phyloP scores from a whole-genome alignment of 306 rosid species.

The Quercus wislizeni region DNA sequence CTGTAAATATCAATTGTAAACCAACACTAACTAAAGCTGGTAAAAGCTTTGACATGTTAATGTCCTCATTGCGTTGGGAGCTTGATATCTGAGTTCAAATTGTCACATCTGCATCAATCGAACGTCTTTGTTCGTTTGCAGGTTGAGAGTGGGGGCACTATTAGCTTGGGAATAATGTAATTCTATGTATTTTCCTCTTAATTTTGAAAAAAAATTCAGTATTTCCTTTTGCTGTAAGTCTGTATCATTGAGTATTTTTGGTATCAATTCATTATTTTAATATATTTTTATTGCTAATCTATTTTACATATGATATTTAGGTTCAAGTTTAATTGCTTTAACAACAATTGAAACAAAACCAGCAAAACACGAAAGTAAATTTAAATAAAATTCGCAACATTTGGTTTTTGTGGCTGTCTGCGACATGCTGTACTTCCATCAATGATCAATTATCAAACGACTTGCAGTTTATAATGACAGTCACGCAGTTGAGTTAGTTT shows the following conservation, averaged over 20 bases:
- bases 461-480: too few species aligned
- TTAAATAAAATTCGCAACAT: too few species aligned
- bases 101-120: neutral
- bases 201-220: neutral
- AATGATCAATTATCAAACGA: too few species aligned
- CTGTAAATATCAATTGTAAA: constrained; percentile 45
- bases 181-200: neutral
- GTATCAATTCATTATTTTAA: neutral
- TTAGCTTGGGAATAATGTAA: neutral
- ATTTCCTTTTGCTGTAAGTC: neutral
- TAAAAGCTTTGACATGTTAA: neutral
- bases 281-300: neutral
- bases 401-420: too few species aligned
- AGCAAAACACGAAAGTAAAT: too few species aligned
- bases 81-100: constrained; percentile 13
- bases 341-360: too few species aligned
- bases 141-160: neutral
- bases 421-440: too few species aligned
- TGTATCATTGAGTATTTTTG: neutral
- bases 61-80: constrained; percentile 10
- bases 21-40: constrained; percentile 16
- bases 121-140: neutral
- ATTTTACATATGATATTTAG: too few species aligned
- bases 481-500: too few species aligned
- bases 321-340: too few species aligned